Conservation (phyloP, 2,329 filamentous ascomycete genomes). For the Colletotrichum theobromicola region DNA sequence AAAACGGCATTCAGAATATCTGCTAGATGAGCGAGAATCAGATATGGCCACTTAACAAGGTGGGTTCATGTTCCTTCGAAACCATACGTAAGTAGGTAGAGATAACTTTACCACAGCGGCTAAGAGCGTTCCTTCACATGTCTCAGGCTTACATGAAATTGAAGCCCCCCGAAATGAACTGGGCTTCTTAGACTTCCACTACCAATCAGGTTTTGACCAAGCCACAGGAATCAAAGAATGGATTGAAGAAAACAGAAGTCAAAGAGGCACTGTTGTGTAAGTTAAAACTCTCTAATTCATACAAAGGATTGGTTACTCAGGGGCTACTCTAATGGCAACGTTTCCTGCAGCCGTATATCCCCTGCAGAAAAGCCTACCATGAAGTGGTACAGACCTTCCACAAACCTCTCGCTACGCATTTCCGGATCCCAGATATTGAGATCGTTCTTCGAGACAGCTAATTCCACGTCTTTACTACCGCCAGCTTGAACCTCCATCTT, state of each 20-base stretch:
- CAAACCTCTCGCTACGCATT: neutral
- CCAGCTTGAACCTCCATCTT: neutral
- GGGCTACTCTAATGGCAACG: neutral
- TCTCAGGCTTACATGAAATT: neutral
- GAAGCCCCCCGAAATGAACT: fast-evolving
- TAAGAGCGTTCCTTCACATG: neutral
- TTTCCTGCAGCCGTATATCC: neutral
- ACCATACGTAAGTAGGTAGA: neutral
- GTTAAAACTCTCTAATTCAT: neutral
- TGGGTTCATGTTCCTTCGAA: neutral
- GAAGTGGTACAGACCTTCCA: neutral
- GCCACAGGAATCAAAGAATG: neutral
- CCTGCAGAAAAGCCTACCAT: neutral
- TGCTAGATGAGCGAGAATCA: too few species aligned
- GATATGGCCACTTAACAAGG: too few species aligned
- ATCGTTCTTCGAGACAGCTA: neutral
- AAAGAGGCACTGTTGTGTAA: neutral
- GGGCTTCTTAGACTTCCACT: neutral
- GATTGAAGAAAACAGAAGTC: neutral
- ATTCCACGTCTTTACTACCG: neutral
- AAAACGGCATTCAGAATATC: neutral
- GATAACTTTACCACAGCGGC: neutral
- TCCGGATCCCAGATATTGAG: neutral
- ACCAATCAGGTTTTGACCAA: neutral
- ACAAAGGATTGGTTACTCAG: neutral